phyloP scores from a whole-genome alignment of 805 yeast species.

The Ogataea saltuana region DNA sequence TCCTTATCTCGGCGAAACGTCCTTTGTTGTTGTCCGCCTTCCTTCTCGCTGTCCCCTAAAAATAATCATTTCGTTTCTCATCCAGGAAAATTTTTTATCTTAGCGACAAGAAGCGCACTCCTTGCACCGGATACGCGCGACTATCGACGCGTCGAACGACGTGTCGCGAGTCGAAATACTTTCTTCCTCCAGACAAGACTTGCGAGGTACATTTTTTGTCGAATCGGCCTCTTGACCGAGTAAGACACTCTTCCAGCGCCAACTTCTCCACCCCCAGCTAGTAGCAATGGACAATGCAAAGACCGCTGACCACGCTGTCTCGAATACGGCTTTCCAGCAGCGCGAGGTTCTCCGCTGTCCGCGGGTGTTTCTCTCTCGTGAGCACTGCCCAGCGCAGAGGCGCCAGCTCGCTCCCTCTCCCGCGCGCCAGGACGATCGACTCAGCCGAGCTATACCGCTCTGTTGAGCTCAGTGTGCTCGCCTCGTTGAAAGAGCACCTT shows the following conservation, averaged over 20 bases:
- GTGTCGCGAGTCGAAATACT: no score
- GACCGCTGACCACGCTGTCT: neutral
- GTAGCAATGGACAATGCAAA: conserved; percentile 1
- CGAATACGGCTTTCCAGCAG: neutral
- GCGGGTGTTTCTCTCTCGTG: neutral
- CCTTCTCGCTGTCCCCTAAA: conserved; percentile 10
- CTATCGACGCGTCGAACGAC: conserved; percentile 5
- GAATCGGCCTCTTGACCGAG: no score
- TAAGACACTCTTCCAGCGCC: no score
- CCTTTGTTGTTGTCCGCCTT: conserved; percentile 9
- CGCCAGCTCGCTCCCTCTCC: neutral
- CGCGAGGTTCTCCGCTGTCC: neutral
- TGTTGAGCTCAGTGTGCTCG: neutral
- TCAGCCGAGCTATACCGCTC: neutral
- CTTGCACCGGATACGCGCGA: conserved; percentile 7
- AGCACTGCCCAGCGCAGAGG: neutral
- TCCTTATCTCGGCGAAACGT: neutral
- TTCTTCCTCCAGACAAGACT: no score
- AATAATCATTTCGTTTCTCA: conserved; percentile 6
- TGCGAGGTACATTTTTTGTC: no score
- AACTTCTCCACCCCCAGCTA: no score
- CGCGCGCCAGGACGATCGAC: neutral
- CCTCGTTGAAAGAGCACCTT: neutral
- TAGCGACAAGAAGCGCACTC: conserved; percentile 6
- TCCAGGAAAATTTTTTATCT: conserved; percentile 11